A percentile compares a stretch with the other conserved stretches of the same genome.
Conservation (phyloP, 148 eudicot species). For the Gaultheria prostrata region DNA sequence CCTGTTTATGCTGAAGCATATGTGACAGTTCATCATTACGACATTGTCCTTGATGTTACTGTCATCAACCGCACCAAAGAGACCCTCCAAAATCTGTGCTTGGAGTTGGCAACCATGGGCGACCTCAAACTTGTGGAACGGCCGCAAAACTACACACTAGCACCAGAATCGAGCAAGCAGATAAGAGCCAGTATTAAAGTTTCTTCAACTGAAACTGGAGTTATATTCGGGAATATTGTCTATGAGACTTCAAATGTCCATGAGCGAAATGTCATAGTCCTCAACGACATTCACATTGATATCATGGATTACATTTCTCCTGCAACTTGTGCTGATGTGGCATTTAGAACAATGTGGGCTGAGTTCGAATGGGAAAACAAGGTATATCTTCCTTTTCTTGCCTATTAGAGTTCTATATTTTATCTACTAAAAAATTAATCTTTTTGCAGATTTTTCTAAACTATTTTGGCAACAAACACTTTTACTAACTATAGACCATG, state of each 20-base stretch:
- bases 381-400: constrained; percentile 40
- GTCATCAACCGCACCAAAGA: constrained; percentile 88
- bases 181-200: constrained; percentile 88
- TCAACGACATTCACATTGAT: constrained; percentile 96
- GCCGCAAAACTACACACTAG: constrained; percentile 90
- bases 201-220: constrained; percentile 92
- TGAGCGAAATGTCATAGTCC: constrained; percentile 88
- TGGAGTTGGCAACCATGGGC: constrained; percentile 97
- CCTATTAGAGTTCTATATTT: not conserved
- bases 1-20: constrained; percentile 98
- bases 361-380: constrained; percentile 99
- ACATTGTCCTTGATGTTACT: constrained; percentile 94
- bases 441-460: not conserved
- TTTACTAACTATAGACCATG: not conserved
- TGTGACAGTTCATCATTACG: constrained; percentile 96
- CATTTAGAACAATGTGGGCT: constrained; percentile 94
- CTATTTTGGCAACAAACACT: not conserved
- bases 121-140: constrained; percentile 97
- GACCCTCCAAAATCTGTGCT: constrained; percentile 86
- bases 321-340: constrained; percentile 85
- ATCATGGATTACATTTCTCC: constrained; percentile 98
- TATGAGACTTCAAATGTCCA: constrained; percentile 88
- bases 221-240: constrained; percentile 87
- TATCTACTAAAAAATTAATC: not conserved
- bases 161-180: constrained; percentile 96